Percentiles rank a stretch among this genome's conserved stretches.
These are phyloP conservation scores for Rhodosorus marinus DNA, from an alignment of 23 red algal genomes.

Conservation along the genomic window DNA sequence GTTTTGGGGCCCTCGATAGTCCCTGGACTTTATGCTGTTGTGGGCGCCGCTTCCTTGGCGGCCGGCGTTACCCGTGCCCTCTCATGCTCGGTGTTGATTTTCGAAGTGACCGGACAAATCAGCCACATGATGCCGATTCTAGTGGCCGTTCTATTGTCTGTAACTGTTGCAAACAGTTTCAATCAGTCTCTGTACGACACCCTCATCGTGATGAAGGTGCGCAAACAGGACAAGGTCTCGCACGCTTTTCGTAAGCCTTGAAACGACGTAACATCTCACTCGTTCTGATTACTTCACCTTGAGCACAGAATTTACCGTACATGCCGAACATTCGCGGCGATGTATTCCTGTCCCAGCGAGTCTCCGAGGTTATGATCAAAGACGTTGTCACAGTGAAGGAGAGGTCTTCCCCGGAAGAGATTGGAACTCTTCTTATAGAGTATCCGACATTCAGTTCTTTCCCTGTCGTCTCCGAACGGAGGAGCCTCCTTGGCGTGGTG, in stretches of 20 bases:
- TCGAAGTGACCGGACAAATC: conserved; percentile 96
- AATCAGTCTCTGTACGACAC: conserved; percentile 94
- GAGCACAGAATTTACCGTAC: conserved; percentile 71
- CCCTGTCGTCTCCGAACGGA: conserved; percentile 36
- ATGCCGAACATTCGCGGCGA: conserved; percentile 95
- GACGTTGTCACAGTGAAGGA: conserved; percentile 51
- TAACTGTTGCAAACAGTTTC: conserved; percentile 80
- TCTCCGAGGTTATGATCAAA: conserved; percentile 49
- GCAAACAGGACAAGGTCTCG: too few relatives aligned
- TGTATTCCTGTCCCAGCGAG: conserved; percentile 31
- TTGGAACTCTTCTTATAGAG: conserved; percentile 28
- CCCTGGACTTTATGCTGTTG: conserved; percentile 85
- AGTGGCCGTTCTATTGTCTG: conserved; percentile 56
- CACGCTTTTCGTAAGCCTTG: too few relatives aligned
- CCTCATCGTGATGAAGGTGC: conserved; percentile 92
- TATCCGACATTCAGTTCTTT: conserved; percentile 53
- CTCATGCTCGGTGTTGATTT: conserved; percentile 91
- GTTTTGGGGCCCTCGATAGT: conserved; percentile 72
- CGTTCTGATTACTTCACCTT: too few relatives aligned
- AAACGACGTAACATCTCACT: too few relatives aligned
- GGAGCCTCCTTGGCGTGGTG: conserved; percentile 47
- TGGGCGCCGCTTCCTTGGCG: conserved; percentile 88
- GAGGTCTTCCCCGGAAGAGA: conserved; percentile 7
- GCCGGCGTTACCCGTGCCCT: conserved; percentile 87
- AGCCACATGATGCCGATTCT: conserved; percentile 81